Base-by-base conservation (phyloP, 164 flowering plant genomes). In the Liquidambar formosana region DNA sequence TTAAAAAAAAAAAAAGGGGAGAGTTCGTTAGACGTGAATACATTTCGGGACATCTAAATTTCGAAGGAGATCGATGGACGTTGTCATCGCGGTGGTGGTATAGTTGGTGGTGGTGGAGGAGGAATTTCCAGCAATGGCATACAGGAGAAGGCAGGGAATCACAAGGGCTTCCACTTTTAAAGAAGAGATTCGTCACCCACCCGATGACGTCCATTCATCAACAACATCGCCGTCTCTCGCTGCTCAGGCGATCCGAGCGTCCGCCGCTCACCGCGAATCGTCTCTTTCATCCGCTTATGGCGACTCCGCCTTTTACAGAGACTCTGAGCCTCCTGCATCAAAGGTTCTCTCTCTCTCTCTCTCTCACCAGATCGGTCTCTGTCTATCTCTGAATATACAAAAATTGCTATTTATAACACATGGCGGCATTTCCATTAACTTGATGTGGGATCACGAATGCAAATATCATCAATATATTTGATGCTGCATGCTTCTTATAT, bases 211-310 rank as follows among this genome's bases (percentile, higher is more conserved):
- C n/a, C 14, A 49, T 0, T 57, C 65, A 14, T 25, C 73, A 56
- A 41, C 82, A 12, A 23, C 81, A 13, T 65, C 81, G 1, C 62
- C 81, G 0, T 84, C 92, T 33, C 84, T 94, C 5, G 97, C 95
- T 0, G 89, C 97, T 28, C 94, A 86, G 79, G 99, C 97, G n/a
- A 94, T 89, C 75, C 77, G 88, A 25, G 95, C 94, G 5, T 88
- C 97, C 25, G 85, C 90, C 13, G 85, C 88, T 45, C 96, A 79
- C 46, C 89, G 87, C 0, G 89, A 84, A 49, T 85, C 88, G 11
- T 82, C 93, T 12, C 83, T 80, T 44, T 80, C 87, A 19, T 82
- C 88, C 22, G 92, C 86, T 13, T 87, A 83, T 59, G 83, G 79
- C 8, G 78, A 78, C 57, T 71, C 87, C 4, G 79, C 80, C 25